Evolutionary conservation across 2,329 filamentous ascomycete genomes (phyloP).

Genomic region (Mycosphaerella arachidis): DNA sequence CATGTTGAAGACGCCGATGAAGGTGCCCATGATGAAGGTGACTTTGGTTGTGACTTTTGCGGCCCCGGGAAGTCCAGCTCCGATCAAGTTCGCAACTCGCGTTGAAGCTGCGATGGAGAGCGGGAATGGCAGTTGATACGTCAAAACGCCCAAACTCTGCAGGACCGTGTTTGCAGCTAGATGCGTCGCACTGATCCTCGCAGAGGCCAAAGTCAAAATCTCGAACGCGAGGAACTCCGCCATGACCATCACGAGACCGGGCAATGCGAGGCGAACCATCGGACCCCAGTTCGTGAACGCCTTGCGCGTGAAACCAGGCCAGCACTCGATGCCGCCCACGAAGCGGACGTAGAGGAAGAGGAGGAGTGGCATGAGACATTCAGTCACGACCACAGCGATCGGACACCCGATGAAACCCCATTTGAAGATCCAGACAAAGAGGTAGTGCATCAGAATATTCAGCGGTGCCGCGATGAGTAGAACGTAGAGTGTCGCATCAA

Average conservation of each 20-base stretch:
- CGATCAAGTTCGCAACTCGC: conserved; percentile 85
- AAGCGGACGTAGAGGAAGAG: conserved; percentile 71
- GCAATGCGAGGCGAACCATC: conserved; percentile 83
- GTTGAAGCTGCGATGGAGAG: conserved; percentile 85
- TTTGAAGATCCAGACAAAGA: conserved; percentile 64
- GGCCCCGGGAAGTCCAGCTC: conserved; percentile 73
- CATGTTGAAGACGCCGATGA: conserved; percentile 77
- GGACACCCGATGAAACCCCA: conserved; percentile 74
- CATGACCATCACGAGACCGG: conserved; percentile 88
- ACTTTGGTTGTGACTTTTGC: conserved; percentile 79
- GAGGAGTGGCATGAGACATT: conserved; percentile 68
- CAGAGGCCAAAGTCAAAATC: conserved; percentile 76
- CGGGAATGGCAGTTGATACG: conserved; percentile 89
- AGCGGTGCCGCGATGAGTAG: conserved; percentile 77
- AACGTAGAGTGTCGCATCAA: conserved; percentile 76
- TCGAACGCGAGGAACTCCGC: conserved; percentile 87
- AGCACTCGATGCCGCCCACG: conserved; percentile 68
- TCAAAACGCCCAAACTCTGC: conserved; percentile 70
- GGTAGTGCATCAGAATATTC: conserved; percentile 75
- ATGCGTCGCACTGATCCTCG: conserved; percentile 71
- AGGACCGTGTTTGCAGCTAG: conserved; percentile 87
- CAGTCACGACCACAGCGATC: conserved; percentile 69
- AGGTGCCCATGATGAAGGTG: conserved; percentile 59
- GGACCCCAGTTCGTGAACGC: conserved; percentile 71
- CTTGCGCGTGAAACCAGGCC: conserved; percentile 70